Conservation (phyloP, 495 filamentous ascomycete species). For the Aspergillus nidulans region DNA sequence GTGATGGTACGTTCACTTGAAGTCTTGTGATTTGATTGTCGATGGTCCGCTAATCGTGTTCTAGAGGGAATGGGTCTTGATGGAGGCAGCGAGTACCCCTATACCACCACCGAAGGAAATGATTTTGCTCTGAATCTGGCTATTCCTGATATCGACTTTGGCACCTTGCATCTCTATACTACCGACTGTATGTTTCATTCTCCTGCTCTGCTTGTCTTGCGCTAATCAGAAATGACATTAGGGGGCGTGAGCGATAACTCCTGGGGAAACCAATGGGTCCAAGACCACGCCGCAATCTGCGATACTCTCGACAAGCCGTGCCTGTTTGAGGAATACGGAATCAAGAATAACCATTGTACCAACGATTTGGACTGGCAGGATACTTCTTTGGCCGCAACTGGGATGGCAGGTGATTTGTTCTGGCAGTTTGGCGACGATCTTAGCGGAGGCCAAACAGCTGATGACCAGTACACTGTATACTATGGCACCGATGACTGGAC, state of each 20-base stretch:
- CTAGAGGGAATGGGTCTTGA: constrained; percentile 36
- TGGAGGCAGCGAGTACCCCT: constrained; percentile 50
- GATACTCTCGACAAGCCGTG: constrained; percentile 57
- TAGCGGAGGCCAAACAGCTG: constrained; percentile 50
- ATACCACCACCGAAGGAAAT: constrained; percentile 55
- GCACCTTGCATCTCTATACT: constrained; percentile 64
- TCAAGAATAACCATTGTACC: constrained; percentile 36
- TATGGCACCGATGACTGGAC: constrained; percentile 50
- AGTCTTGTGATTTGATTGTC: not conserved
- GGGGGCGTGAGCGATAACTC: constrained; percentile 37
- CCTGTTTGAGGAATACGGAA: constrained; percentile 65
- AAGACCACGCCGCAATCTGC: constrained; percentile 54
- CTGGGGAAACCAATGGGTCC: constrained; percentile 57
- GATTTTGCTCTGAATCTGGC: constrained; percentile 58
- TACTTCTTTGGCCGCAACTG: constrained; percentile 45
- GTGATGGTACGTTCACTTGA: constrained; percentile 42
- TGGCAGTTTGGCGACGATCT: constrained; percentile 62
- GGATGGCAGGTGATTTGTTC: constrained; percentile 53
- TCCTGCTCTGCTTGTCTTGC: too few species aligned
- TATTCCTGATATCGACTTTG: constrained; percentile 59
- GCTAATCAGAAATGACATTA: constrained; percentile 5
- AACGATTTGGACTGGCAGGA: constrained; percentile 57
- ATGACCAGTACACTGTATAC: constrained; percentile 61
- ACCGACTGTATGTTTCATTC: constrained; percentile 31
- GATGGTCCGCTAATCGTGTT: too few species aligned